Percentiles rank a stretch among this genome's conserved stretches.
These are phyloP conservation scores for Bacterosira constricta DNA, from an alignment of 108 stramenopile genomes.

Conservation along the genomic window DNA sequence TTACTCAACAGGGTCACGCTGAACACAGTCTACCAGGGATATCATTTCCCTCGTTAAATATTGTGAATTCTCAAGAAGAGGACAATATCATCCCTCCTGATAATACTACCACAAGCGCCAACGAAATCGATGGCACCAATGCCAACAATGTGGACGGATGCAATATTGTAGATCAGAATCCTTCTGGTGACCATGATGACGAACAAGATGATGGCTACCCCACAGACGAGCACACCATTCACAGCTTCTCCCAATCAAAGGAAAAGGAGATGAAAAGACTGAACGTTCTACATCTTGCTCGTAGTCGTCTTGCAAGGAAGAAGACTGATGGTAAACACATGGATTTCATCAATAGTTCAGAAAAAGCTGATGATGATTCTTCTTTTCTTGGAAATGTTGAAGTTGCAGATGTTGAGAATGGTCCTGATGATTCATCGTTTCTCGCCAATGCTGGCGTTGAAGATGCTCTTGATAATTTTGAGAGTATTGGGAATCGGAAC, in stretches of 20 bases:
- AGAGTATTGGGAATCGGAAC: not conserved
- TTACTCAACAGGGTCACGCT: not conserved
- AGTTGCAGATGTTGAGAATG: conserved; percentile 2
- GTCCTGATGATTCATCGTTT: conserved; percentile 19
- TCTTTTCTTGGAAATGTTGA: not conserved
- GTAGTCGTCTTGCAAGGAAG: not conserved
- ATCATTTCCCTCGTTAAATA: conserved; percentile 22
- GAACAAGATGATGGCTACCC: conserved; percentile 27
- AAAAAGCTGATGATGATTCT: conserved; percentile 2
- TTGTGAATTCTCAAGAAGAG: conserved; percentile 14
- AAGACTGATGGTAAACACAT: not conserved
- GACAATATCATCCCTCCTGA: conserved; percentile 1
- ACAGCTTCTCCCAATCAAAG: not conserved
- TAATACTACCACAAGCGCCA: not conserved
- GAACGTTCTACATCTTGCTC: conserved; percentile 6
- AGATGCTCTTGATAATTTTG: conserved; percentile 5
- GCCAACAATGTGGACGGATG: not conserved
- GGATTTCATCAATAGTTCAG: not conserved
- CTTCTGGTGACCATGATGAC: not conserved
- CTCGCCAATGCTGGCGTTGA: conserved; percentile 10
- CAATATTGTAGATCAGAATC: not conserved
- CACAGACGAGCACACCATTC: conserved; percentile 3
- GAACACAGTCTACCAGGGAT: conserved; percentile 3
- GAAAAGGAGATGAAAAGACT: conserved; percentile 1
- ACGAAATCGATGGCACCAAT: not conserved